A percentile compares a stretch with the other conserved stretches of the same genome.
Conservation (phyloP, 306 rosid species). For the Vicia villosa region DNA sequence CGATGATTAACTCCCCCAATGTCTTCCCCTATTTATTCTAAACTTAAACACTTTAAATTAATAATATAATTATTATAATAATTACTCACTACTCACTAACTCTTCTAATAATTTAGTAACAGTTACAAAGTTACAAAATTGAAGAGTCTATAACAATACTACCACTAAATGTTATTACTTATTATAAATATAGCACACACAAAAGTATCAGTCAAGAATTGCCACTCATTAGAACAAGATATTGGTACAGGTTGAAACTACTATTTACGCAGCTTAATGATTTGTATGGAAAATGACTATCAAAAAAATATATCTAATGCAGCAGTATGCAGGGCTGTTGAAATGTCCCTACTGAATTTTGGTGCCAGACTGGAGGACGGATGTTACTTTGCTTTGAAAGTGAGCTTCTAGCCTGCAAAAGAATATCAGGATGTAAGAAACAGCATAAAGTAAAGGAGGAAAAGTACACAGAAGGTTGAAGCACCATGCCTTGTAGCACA, state of each 20-base stretch:
- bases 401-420: slow-evolving; percentile 69
- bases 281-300: neutral
- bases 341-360: slow-evolving; percentile 58
- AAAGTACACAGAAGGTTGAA: neutral
- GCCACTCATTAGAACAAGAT: neutral
- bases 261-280: neutral
- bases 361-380: slow-evolving; percentile 65
- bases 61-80: no score
- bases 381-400: slow-evolving; percentile 77
- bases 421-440: neutral
- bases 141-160: no score
- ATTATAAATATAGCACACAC: no score
- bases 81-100: no score
- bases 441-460: neutral
- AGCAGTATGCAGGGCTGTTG: neutral
- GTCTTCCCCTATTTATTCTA: no score
- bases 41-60: no score
- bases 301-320: neutral
- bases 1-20: no score
- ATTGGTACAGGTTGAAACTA: neutral
- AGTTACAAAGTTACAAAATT: no score
- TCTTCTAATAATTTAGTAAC: no score
- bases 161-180: no score
- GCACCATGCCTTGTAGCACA: slow-evolving; percentile 70
- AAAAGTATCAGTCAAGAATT: no score